Base-by-base conservation (phyloP, 208 protist genomes). In the Acanthamoeba rhysodes region DNA sequence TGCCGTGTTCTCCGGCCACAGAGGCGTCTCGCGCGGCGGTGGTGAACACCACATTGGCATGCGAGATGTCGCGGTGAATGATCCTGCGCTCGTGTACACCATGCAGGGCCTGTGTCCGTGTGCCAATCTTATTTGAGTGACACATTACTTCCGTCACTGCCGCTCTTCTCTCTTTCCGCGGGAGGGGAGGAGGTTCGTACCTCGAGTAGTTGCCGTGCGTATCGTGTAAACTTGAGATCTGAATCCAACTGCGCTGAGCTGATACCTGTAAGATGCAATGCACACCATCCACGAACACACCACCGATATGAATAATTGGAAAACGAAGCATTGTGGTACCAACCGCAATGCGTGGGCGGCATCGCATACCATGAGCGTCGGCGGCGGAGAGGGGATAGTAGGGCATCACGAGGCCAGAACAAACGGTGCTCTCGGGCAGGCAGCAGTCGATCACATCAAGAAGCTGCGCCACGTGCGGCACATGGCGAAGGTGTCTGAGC, bases 391-490 rank as follows among this genome's bases (percentile, higher is more conserved):
- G 62, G 62, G 0, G 24, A 27, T 68, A 68, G 62, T 68, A 68
- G 62, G 62, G 62, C 62, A 68, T 68, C 62, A 68, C 62, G 24
- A 68, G 62, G 27, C 62, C 62, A 7, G 24, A 68, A 29, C 62
- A 68, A 27, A 68, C 62, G 32, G 62, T 32, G 62, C 24, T 29
- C 27, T 68, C 62, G 2, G 62, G 62, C 62, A 68, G 24, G 62
- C 62, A 16, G 62, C 62, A 68, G 62, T 68, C 27, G 62, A 68
- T 29, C 62, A 68, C 62, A 24, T 68, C 62, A 2, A 68, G 62
- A 68, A 68, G 62, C 24, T 68, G 62, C 62, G 62, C 62, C 62
- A 68, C 62, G 62, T 68, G 62, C 62, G 62, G 62, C 62, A 68
- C 62, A 0, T 14, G 62, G 27, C 62, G 62, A 68, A 68, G 62